Conservation (phyloP, 148 eudicot species). For the Persicaria tinctoria region DNA sequence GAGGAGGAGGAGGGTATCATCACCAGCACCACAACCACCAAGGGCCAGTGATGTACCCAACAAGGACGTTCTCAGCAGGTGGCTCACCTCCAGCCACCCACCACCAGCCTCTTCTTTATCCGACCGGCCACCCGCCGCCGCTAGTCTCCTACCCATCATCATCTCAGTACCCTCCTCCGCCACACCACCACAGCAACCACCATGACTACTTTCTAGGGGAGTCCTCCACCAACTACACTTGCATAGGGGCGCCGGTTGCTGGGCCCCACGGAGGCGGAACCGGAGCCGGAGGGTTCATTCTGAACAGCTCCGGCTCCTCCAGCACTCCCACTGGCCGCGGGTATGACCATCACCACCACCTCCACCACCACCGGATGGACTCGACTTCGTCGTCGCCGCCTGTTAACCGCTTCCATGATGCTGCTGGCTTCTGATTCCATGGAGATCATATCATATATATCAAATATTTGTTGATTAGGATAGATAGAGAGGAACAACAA, state of each 20-base stretch:
- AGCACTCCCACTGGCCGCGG: no score
- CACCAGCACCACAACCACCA: slow-evolving; percentile 22
- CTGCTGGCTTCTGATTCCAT: background rate
- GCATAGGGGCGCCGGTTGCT: slow-evolving; percentile 68
- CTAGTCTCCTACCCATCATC: slow-evolving; percentile 4
- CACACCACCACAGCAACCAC: slow-evolving; percentile 23
- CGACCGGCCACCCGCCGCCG: slow-evolving; percentile 29
- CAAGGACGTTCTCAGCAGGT: slow-evolving; percentile 39
- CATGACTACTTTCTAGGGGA: slow-evolving; percentile 3
- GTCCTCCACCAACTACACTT: slow-evolving; percentile 45
- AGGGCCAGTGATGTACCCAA: slow-evolving; percentile 41
- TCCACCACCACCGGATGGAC: background rate
- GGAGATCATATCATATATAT: background rate
- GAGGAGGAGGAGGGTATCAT: slow-evolving; percentile 1
- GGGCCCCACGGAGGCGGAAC: background rate
- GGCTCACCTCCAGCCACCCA: slow-evolving; percentile 28
- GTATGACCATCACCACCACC: background rate
- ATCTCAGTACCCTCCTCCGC: slow-evolving; percentile 17
- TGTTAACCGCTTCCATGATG: background rate
- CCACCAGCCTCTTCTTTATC: slow-evolving; percentile 33
- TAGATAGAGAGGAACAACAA: background rate
- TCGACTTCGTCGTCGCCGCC: background rate
- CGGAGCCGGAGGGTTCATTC: background rate
- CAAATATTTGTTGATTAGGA: background rate
- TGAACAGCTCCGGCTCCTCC: slow-evolving; percentile 6